A percentile compares a stretch with the other conserved stretches of the same genome.
Evolutionary conservation across 1,284 basidiomycete species (phyloP).

Genomic region (Marasmius fiardii): DNA sequence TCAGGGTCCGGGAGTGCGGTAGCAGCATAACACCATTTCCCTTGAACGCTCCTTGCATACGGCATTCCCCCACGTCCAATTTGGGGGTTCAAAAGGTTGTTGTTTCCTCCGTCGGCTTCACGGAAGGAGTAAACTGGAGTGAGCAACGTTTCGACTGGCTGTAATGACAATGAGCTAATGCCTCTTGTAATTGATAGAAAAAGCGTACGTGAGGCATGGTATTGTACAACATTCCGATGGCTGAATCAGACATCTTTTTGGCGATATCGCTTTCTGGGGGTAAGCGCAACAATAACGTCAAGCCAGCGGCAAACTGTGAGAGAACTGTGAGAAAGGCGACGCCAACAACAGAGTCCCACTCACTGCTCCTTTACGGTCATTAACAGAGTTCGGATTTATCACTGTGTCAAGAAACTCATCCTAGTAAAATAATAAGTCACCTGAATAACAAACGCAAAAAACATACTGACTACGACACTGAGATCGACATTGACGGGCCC

Average conservation of each 20-base stretch:
- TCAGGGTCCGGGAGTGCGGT: constrained; percentile 31
- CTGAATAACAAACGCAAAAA: not conserved
- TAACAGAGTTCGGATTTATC: constrained; percentile 26
- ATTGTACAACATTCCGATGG: constrained; percentile 33
- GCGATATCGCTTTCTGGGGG: constrained; percentile 21
- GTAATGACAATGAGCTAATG: too few relatives aligned
- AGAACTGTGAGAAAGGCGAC: not conserved
- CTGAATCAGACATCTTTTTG: constrained; percentile 24
- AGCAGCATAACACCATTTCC: constrained; percentile 27
- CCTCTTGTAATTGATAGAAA: too few relatives aligned
- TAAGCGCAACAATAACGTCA: constrained; percentile 28
- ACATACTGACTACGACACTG: constrained; percentile 15
- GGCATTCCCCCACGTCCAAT: constrained; percentile 41
- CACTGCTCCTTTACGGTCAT: constrained; percentile 33
- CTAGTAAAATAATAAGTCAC: constrained; percentile 11
- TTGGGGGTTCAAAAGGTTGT: constrained; percentile 36
- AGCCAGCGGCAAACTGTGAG: constrained; percentile 25
- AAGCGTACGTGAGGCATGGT: constrained; percentile 43
- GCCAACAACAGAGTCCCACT: constrained; percentile 6
- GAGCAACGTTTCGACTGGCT: constrained; percentile 22
- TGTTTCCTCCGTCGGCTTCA: constrained; percentile 39
- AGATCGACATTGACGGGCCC: constrained; percentile 15
- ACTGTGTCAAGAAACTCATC: constrained; percentile 26
- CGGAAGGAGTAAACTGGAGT: constrained; percentile 34
- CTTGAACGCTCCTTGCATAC: constrained; percentile 46